These are phyloP conservation scores for Byssoonygena ceratinophila DNA, from an alignment of 2,329 filamentous ascomycete species.

Conservation along the genomic window DNA sequence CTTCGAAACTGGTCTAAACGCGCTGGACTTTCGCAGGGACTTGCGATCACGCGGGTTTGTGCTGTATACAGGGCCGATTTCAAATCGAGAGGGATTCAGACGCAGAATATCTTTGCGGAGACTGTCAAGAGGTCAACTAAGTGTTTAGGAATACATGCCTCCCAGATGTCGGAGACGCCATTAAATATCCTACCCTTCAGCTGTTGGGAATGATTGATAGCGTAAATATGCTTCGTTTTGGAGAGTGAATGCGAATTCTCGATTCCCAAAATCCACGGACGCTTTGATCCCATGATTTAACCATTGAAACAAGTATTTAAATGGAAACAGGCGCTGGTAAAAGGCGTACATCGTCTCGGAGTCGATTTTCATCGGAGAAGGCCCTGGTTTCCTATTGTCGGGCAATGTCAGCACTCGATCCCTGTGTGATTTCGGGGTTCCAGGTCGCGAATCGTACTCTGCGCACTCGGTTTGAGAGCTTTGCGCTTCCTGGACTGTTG, in stretches of 20 bases:
- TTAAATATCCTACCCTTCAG: conserved; percentile 45
- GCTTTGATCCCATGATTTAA: conserved; percentile 85
- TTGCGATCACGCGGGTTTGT: conserved; percentile 92
- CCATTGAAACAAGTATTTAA: conserved; percentile 93
- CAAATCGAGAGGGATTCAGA: conserved; percentile 84
- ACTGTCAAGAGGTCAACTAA: conserved; percentile 31
- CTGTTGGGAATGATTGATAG: conserved; percentile 68
- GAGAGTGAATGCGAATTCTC: conserved; percentile 94
- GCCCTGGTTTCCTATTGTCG: conserved; percentile 21
- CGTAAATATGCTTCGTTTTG: conserved; percentile 83
- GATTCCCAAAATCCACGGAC: conserved; percentile 76
- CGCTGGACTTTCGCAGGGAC: conserved; percentile 63
- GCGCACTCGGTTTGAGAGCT: neutral
- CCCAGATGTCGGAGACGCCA: neutral
- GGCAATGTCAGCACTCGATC: neutral
- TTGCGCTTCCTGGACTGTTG: conserved; percentile 21
- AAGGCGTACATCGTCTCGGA: conserved; percentile 83
- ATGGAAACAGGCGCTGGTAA: conserved; percentile 92
- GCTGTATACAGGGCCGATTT: conserved; percentile 95
- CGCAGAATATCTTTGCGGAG: conserved; percentile 85
- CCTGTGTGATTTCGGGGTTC: neutral
- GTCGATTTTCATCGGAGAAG: conserved; percentile 49
- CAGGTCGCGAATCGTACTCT: conserved; percentile 4
- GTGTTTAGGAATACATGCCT: neutral
- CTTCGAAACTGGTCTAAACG: conserved; percentile 79